phyloP scores from a whole-genome alignment of 345 rosid species.

The Rhodamnia rubescens region DNA sequence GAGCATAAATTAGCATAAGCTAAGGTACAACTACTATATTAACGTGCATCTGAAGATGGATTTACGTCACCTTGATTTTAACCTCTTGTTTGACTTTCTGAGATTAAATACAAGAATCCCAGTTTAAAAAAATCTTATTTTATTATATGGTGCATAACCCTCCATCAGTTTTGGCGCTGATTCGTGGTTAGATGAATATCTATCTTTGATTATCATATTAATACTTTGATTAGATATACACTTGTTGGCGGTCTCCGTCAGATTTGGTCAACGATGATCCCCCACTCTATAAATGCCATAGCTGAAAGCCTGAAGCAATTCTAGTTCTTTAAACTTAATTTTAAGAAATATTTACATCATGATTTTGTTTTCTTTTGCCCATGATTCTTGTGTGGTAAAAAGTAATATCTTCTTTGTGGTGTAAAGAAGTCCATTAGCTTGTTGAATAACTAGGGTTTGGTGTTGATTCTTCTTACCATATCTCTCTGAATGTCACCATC shows the following conservation, averaged over 20 bases:
- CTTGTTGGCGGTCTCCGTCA: neutral
- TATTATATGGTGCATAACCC: neutral
- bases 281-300: neutral
- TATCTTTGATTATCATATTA: neutral
- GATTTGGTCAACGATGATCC: neutral
- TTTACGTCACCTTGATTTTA: constrained; percentile 14
- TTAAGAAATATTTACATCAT: neutral
- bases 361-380: neutral
- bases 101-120: neutral
- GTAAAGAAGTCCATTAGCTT: neutral
- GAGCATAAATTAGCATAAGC: neutral
- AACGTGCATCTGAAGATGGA: neutral
- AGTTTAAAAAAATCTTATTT: neutral
- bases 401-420: neutral
- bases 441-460: constrained; percentile 18
- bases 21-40: neutral
- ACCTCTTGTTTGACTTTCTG: constrained; percentile 7
- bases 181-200: neutral
- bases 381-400: neutral
- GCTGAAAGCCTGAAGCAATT: neutral
- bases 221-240: neutral
- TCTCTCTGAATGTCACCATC: constrained; percentile 30
- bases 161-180: neutral
- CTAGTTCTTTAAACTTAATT: neutral
- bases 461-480: constrained; percentile 6